These are phyloP conservation scores for Nicotiana tomentosiformis DNA, from an alignment of 257 asterid species.

Conservation along the genomic window DNA sequence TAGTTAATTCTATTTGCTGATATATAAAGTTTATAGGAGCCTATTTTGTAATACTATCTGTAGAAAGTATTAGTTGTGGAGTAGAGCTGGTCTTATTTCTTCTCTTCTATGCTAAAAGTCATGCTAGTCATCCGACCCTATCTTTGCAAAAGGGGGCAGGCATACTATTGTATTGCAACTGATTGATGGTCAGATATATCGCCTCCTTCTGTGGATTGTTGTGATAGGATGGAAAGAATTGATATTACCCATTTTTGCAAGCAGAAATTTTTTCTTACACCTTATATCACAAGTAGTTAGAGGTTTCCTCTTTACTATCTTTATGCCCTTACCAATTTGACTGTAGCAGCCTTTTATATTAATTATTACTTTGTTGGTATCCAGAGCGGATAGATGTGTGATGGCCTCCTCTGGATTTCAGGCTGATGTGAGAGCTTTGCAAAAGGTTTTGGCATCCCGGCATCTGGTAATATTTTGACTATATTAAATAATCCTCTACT, in stretches of 20 bases:
- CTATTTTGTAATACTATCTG: neutral
- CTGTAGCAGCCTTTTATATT: neutral
- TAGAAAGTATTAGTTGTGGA: neutral
- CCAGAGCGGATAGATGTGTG: slow-evolving; percentile 72
- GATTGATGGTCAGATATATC: neutral
- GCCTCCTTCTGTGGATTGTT: neutral
- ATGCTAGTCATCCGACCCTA: neutral
- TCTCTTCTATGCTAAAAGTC: neutral
- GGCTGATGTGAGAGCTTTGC: slow-evolving; percentile 94
- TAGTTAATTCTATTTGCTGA: neutral
- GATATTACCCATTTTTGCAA: neutral
- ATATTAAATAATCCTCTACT: neutral
- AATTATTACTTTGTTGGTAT: neutral
- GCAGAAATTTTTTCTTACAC: neutral
- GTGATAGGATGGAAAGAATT: neutral
- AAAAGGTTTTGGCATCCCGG: slow-evolving; percentile 47
- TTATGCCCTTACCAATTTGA: neutral
- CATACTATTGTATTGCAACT: neutral
- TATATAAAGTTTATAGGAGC: neutral
- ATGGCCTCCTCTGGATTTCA: slow-evolving; percentile 97
- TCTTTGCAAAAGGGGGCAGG: neutral
- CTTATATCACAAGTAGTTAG: neutral
- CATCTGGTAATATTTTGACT: slow-evolving; percentile 28
- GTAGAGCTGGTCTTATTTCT: neutral
- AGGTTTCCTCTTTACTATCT: neutral